A percentile compares a stretch with the other conserved stretches of the same genome.
These are phyloP conservation scores for Trichophyton schoenleinii DNA, from an alignment of 2,329 filamentous ascomycete species.

Conservation along the genomic window DNA sequence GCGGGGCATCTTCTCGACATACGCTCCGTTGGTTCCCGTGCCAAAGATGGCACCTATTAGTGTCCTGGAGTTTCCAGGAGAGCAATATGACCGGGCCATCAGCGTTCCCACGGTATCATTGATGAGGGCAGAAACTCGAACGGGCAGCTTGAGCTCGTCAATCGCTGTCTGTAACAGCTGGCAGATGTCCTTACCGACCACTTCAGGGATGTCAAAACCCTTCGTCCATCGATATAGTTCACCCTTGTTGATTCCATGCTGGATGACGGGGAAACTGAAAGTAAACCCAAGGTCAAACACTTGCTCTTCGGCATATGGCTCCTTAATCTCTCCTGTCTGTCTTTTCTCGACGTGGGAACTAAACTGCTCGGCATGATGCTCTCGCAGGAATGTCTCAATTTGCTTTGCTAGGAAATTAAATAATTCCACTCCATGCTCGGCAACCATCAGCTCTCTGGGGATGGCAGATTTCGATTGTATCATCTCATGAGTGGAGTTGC, in stretches of 20 bases:
- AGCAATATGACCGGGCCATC: constrained; percentile 94
- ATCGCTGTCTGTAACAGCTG: constrained; percentile 79
- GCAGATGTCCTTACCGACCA: constrained; percentile 88
- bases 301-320: constrained; percentile 55
- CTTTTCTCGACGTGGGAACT: constrained; percentile 54
- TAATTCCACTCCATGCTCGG: constrained; percentile 71
- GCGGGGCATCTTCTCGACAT: constrained; percentile 80
- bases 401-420: constrained; percentile 89
- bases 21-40: constrained; percentile 93
- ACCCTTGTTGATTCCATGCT: constrained; percentile 89
- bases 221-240: constrained; percentile 95
- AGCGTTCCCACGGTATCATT: constrained; percentile 97
- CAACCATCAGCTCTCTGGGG: constrained; percentile 78
- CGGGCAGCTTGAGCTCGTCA: constrained; percentile 71
- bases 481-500: constrained; percentile 87
- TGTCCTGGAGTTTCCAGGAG: constrained; percentile 58
- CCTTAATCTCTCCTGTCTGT: constrained; percentile 45
- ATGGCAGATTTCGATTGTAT: constrained; percentile 88
- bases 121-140: constrained; percentile 88
- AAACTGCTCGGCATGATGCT: constrained; percentile 82
- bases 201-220: constrained; percentile 93
- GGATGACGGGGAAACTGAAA: constrained; percentile 92
- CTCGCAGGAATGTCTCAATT: constrained; percentile 75
- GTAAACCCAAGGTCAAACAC: constrained; percentile 96
- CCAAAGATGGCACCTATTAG: constrained; percentile 95